Percentiles rank a stretch among this genome's conserved stretches.
These are phyloP conservation scores for Periconia sp. DNA, from an alignment of 2,329 filamentous ascomycete species.

Conservation along the genomic window DNA sequence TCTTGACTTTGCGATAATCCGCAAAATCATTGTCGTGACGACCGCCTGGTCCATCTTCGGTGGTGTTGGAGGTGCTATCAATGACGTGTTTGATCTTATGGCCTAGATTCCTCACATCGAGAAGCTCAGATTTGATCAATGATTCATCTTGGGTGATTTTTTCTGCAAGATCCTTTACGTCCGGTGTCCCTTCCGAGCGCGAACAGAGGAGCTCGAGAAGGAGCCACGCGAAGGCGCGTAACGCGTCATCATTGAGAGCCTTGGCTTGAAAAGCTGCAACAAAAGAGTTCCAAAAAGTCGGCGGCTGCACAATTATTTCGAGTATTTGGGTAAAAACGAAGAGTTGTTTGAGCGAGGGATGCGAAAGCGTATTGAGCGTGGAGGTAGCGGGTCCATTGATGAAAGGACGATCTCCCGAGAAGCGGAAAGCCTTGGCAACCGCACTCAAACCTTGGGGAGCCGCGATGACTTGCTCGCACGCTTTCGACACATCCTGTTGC, in stretches of 20 bases:
- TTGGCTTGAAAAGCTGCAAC: constrained; percentile 31
- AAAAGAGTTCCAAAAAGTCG: constrained; percentile 57
- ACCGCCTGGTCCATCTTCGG: constrained; percentile 56
- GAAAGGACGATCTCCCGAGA: constrained; percentile 48
- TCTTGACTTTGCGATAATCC: constrained; percentile 62
- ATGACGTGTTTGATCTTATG: constrained; percentile 51
- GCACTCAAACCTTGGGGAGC: constrained; percentile 27
- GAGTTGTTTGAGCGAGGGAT: constrained; percentile 51
- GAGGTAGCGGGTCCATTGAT: constrained; percentile 43
- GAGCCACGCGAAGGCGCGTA: constrained; percentile 42
- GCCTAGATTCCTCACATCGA: constrained; percentile 58
- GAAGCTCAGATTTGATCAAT: constrained; percentile 44
- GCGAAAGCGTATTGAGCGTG: constrained; percentile 42
- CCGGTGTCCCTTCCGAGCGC: constrained; percentile 26
- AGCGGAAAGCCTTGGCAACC: constrained; percentile 47
- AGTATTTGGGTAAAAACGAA: constrained; percentile 54
- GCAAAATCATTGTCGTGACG: constrained; percentile 73
- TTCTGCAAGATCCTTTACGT: constrained; percentile 28
- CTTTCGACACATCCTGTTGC: constrained; percentile 45
- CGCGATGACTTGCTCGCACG: constrained; percentile 40
- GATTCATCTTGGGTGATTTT: constrained; percentile 19
- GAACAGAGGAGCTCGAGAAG: constrained; percentile 52
- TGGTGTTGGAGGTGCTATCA: constrained; percentile 52
- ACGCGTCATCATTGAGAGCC: constrained; percentile 23
- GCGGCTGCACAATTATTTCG: constrained; percentile 52